phyloP scores from a whole-genome alignment of 176 grass and related monocot genomes.

The Phyllostachys edulis region DNA sequence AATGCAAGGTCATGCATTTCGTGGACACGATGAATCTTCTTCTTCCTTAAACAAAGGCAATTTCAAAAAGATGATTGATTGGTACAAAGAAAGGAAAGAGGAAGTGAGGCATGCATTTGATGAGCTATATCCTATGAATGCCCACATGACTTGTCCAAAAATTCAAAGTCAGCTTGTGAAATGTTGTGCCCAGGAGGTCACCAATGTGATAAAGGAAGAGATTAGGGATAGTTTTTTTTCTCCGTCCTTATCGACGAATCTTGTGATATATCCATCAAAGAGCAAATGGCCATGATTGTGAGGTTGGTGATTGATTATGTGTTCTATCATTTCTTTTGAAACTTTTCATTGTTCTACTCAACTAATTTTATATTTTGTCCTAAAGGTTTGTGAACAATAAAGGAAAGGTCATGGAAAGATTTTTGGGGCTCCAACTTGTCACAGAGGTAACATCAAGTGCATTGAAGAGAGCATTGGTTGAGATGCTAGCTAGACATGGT shows the following conservation, averaged over 20 bases:
- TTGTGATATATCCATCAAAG: neutral
- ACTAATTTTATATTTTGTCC: no score
- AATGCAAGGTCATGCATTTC: no score
- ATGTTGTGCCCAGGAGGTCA: neutral
- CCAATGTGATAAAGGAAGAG: neutral
- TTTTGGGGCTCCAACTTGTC: neutral
- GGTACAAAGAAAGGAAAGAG: no score
- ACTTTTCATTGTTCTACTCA: neutral
- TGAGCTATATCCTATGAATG: no score
- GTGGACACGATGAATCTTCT: no score
- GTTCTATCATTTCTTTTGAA: neutral
- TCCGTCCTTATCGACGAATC: neutral
- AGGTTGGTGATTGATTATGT: neutral
- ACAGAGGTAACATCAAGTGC: neutral
- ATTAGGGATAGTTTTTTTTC: neutral
- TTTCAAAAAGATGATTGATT: no score
- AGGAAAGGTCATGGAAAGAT: neutral
- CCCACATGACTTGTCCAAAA: no score
- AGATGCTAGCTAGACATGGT: neutral
- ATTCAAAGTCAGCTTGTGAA: no score
- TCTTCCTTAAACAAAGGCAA: no score
- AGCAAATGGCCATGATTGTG: neutral
- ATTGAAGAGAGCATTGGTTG: neutral
- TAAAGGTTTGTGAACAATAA: neutral
- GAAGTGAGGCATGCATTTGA: no score